These are phyloP conservation scores for Phyllosticta capitalensis DNA, from an alignment of 2,329 filamentous ascomycete species.

Conservation along the genomic window DNA sequence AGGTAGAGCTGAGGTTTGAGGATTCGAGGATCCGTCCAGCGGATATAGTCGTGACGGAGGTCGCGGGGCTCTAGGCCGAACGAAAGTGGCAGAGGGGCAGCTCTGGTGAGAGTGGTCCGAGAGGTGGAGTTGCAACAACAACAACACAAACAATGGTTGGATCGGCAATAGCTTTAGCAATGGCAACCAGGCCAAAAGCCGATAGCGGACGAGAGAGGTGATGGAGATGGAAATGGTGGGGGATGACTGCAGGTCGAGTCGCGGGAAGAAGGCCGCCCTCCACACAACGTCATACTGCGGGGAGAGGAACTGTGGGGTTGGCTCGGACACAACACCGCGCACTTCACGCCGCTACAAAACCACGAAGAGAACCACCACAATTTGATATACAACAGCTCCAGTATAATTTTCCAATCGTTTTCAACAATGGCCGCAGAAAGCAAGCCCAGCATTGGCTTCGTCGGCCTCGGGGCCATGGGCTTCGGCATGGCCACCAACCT, in stretches of 20 bases:
- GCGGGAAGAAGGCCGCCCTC: neutral
- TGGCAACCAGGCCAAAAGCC: neutral
- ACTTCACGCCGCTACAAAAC: neutral
- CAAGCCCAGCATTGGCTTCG: constrained; percentile 50
- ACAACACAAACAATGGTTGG: neutral
- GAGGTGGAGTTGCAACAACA: neutral
- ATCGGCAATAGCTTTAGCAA: neutral
- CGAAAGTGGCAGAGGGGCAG: neutral
- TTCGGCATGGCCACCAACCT: constrained; percentile 73
- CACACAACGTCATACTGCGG: neutral
- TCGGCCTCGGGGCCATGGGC: constrained; percentile 73
- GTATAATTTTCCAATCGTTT: neutral
- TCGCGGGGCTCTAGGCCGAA: neutral
- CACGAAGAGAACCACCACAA: neutral
- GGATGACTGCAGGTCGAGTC: no score
- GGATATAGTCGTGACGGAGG: neutral
- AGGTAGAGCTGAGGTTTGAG: neutral
- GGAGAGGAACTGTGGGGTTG: neutral
- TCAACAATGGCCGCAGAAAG: constrained; percentile 16
- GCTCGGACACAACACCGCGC: neutral
- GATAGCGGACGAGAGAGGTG: neutral
- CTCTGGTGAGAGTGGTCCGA: neutral
- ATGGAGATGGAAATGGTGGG: no score
- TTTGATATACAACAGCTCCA: neutral
- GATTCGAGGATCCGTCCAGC: neutral